Conservation (phyloP, 2,329 filamentous ascomycete species). For the Neonectria sp. region DNA sequence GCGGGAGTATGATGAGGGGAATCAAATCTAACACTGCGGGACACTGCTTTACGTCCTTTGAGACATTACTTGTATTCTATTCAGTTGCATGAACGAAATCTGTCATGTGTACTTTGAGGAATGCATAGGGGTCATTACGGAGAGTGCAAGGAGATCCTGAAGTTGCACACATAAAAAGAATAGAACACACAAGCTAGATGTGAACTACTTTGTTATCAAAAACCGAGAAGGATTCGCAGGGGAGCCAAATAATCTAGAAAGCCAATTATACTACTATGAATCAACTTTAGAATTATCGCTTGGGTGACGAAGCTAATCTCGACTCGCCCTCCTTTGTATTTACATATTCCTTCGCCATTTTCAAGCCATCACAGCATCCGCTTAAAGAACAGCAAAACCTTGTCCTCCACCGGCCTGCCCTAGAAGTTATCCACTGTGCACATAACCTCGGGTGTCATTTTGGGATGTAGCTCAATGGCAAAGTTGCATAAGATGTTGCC, state of each 20-base stretch:
- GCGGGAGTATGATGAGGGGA: not conserved
- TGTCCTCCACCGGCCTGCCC: not conserved
- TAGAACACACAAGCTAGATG: too few species aligned
- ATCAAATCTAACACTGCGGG: not conserved
- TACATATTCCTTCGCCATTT: not conserved
- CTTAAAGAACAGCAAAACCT: not conserved
- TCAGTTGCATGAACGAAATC: too few species aligned
- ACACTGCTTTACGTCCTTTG: too few species aligned
- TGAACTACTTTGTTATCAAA: not conserved
- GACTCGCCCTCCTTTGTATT: not conserved
- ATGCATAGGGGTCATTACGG: too few species aligned
- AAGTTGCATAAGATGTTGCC: not conserved
- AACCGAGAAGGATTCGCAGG: not conserved
- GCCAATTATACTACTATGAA: too few species aligned
- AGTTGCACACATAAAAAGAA: too few species aligned
- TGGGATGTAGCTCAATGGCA: not conserved
- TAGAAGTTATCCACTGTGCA: not conserved
- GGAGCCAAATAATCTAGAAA: not conserved
- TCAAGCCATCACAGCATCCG: not conserved
- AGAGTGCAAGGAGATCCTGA: too few species aligned
- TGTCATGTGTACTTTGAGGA: too few species aligned
- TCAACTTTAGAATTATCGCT: not conserved
- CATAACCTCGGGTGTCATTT: not conserved
- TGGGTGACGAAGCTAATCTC: not conserved
- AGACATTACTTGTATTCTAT: too few species aligned